Percentiles rank a stretch among this genome's conserved stretches.
Conservation (phyloP, 108 stramenopile genomes). For the Chaetoceros muelleri region DNA sequence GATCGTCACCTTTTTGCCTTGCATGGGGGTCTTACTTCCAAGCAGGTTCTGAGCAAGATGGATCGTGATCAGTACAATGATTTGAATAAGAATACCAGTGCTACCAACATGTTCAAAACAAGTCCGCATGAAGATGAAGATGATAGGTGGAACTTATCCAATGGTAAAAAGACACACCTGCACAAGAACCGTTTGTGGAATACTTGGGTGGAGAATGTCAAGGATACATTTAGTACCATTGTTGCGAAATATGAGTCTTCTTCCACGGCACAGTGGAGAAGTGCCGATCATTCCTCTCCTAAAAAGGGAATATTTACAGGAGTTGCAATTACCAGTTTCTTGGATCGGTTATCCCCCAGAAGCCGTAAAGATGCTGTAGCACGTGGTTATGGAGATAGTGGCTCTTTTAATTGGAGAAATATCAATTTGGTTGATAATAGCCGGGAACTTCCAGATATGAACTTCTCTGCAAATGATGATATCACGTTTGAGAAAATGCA, state of each 20-base stretch:
- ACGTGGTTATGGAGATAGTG: no score
- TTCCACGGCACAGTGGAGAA: background rate
- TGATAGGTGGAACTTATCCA: background rate
- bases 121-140: conserved; percentile 5
- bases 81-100: conserved; percentile 3
- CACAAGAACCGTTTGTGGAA: conserved; percentile 20
- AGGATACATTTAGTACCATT: conserved; percentile 3
- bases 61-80: conserved; percentile 10
- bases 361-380: background rate
- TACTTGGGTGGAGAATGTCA: conserved; percentile 16
- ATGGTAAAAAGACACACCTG: conserved; percentile 30
- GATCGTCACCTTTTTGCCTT: conserved; percentile 37
- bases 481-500: background rate
- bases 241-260: background rate
- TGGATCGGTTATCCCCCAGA: background rate
- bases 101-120: conserved; percentile 18
- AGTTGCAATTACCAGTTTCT: background rate
- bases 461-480: background rate
- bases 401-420: background rate
- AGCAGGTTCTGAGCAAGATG: conserved; percentile 16
- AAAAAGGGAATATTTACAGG: background rate
- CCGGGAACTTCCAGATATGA: background rate
- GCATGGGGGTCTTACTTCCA: conserved; percentile 17
- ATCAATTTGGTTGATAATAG: background rate
- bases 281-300: background rate